A percentile compares a stretch with the other conserved stretches of the same genome.
Conservation (phyloP, 495 filamentous ascomycete species). For the Aspergillus leporis region DNA sequence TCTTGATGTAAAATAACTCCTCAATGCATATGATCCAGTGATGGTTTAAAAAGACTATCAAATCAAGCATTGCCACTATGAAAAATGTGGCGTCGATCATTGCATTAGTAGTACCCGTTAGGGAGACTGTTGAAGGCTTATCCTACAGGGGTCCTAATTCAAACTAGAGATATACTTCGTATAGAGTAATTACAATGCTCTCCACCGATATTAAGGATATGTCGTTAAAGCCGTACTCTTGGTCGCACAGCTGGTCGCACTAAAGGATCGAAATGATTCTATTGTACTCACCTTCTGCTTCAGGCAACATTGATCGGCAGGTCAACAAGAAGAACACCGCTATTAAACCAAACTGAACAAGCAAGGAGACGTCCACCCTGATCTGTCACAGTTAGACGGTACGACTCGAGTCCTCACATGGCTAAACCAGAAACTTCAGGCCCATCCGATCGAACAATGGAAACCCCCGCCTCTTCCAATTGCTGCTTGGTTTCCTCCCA, state of each 20-base stretch:
- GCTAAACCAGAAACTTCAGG: slow-evolving; percentile 48
- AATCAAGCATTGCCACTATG: not conserved
- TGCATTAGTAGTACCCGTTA: slow-evolving; percentile 12
- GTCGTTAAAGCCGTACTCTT: not conserved
- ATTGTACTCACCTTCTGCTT: not conserved
- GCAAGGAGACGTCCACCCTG: not conserved
- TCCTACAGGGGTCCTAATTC: no score
- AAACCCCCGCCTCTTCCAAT: slow-evolving; percentile 55
- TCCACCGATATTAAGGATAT: not conserved
- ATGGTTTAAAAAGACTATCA: not conserved
- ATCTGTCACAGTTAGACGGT: not conserved
- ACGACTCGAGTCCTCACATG: not conserved
- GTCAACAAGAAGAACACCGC: not conserved
- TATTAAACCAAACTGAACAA: not conserved
- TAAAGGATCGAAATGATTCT: not conserved
- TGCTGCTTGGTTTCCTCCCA: slow-evolving; percentile 61
- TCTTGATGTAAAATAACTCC: not conserved
- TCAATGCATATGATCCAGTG: not conserved
- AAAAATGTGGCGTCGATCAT: slow-evolving; percentile 18
- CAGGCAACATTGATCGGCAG: not conserved
- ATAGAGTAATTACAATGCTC: not conserved
- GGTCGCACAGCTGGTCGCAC: no score
- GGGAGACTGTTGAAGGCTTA: not conserved
- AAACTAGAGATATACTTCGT: not conserved
- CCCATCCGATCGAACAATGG: slow-evolving; percentile 49